A percentile compares a stretch with the other conserved stretches of the same genome.
Evolutionary conservation across 2,329 filamentous ascomycete genomes (phyloP).

Genomic region (Coniochaeta hoffmannii): DNA sequence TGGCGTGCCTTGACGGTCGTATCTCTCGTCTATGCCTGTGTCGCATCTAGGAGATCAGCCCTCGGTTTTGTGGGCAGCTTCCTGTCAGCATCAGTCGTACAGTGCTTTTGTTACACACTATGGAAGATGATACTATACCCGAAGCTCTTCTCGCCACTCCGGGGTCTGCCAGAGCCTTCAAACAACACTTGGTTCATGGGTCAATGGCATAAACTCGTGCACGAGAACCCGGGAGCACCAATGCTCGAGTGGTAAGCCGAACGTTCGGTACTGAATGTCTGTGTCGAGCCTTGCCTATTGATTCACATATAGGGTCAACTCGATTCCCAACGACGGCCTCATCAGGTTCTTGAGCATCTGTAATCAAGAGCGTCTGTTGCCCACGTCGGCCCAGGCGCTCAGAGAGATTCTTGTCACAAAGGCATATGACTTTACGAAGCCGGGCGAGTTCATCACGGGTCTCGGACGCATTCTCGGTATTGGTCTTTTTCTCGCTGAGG

Average conservation of each 20-base stretch:
- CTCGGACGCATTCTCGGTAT: conserved; percentile 60
- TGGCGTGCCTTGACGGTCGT: conserved; percentile 19
- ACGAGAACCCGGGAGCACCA: conserved; percentile 33
- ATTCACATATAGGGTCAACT: conserved; percentile 40
- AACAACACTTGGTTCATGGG: conserved; percentile 38
- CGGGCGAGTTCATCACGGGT: conserved; percentile 40
- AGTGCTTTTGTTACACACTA: conserved; percentile 26
- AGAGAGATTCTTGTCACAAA: conserved; percentile 62
- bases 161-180: conserved; percentile 36
- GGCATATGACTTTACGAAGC: conserved; percentile 65
- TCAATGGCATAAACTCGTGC: conserved; percentile 33
- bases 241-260: conserved; percentile 37
- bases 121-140: conserved; percentile 42
- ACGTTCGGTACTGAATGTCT: neutral
- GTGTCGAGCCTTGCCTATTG: conserved; percentile 7
- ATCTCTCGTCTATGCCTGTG: conserved; percentile 20
- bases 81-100: conserved; percentile 24
- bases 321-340: conserved; percentile 59
- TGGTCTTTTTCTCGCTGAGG: conserved; percentile 74
- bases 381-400: conserved; percentile 57
- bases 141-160: conserved; percentile 40
- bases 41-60: conserved; percentile 24
- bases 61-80: conserved; percentile 26
- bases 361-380: conserved; percentile 55
- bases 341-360: conserved; percentile 58